A percentile compares a stretch with the other conserved stretches of the same genome.
These are phyloP conservation scores for Leucaena leucocephala DNA, from an alignment of 306 rosid genomes.

Conservation along the genomic window DNA sequence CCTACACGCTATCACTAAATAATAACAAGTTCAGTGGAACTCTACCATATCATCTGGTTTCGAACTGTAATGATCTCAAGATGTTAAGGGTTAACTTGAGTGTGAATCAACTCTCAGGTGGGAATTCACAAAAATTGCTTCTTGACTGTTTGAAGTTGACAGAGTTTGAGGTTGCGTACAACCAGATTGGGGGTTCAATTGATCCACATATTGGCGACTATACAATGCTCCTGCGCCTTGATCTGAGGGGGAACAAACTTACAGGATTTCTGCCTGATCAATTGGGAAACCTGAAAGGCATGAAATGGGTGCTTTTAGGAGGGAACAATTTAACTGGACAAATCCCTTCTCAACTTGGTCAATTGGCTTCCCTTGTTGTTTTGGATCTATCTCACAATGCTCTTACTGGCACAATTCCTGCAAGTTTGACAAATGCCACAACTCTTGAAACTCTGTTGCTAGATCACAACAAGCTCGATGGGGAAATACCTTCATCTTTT, in stretches of 20 bases:
- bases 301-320: constrained; percentile 56
- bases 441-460: constrained; percentile 50
- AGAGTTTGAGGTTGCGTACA: constrained; percentile 52
- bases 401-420: constrained; percentile 47
- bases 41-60: constrained; percentile 47
- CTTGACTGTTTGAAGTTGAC: constrained; percentile 43
- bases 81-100: constrained; percentile 58
- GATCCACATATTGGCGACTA: constrained; percentile 40
- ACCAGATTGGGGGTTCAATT: constrained; percentile 48
- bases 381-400: constrained; percentile 52
- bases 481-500: constrained; percentile 49
- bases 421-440: constrained; percentile 43
- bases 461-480: constrained; percentile 51
- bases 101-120: constrained; percentile 51
- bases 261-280: constrained; percentile 45
- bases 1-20: constrained; percentile 54
- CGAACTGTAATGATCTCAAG: constrained; percentile 50
- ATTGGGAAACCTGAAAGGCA: constrained; percentile 45
- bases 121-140: constrained; percentile 36
- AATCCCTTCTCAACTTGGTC: constrained; percentile 48
- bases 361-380: constrained; percentile 47
- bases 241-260: constrained; percentile 52
- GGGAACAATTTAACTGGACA: constrained; percentile 51
- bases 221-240: constrained; percentile 44
- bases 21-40: constrained; percentile 59